phyloP scores from a whole-genome alignment of 2,329 filamentous ascomycete species.

The Penicillium sp. region DNA sequence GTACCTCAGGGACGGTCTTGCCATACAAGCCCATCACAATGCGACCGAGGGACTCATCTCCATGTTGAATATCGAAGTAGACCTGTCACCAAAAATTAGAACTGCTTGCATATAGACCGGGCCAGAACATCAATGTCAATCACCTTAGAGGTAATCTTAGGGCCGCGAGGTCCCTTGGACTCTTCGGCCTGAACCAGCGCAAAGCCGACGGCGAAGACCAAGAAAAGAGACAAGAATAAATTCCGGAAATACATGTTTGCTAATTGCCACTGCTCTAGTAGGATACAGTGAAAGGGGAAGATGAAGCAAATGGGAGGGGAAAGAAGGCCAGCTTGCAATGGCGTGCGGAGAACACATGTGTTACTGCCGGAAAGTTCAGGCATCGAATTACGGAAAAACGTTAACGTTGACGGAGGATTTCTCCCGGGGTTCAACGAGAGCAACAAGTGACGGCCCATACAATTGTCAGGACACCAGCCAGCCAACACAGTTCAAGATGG shows the following conservation, averaged over 20 bases:
- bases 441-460: slow-evolving; percentile 9
- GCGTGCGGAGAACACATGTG: slow-evolving; percentile 20
- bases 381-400: slow-evolving; percentile 28
- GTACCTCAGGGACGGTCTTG: slow-evolving; percentile 64
- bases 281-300: slow-evolving; percentile 17
- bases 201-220: slow-evolving; percentile 71
- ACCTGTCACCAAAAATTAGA: slow-evolving; percentile 43
- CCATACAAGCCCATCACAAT: slow-evolving; percentile 65
- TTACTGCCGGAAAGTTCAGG: background rate
- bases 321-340: slow-evolving; percentile 39
- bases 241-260: slow-evolving; percentile 36
- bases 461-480: slow-evolving; percentile 12
- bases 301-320: slow-evolving; percentile 13
- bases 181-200: slow-evolving; percentile 68
- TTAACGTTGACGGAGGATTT: slow-evolving; percentile 32
- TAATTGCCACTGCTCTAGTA: slow-evolving; percentile 20
- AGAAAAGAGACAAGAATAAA: slow-evolving; percentile 61
- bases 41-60: slow-evolving; percentile 58
- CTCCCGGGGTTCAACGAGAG: slow-evolving; percentile 26
- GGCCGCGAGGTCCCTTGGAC: slow-evolving; percentile 62
- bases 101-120: background rate
- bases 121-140: slow-evolving; percentile 13
- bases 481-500: slow-evolving; percentile 29
- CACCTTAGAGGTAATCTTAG: slow-evolving; percentile 92
- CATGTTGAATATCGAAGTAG: slow-evolving; percentile 65